Evolutionary conservation across 345 rosid species (phyloP), one percentile per base, ranked within the genome.

Genomic region (Noccaea bulbosa): DNA sequence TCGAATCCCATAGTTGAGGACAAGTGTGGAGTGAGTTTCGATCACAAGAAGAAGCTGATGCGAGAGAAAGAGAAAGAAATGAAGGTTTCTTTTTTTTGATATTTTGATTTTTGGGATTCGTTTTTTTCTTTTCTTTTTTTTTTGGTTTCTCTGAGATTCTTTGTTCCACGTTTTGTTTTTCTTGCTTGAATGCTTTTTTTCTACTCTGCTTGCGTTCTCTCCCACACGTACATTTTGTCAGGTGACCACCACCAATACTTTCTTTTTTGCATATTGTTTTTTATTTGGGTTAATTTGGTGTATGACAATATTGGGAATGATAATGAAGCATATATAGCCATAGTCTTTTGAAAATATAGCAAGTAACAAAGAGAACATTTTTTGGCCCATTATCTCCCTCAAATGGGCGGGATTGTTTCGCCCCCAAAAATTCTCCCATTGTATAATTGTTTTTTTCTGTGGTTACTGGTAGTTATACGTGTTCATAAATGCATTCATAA

Each of bases 191-290:
- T 65, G 52, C 62, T 39, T 46, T 72, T 20, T 64, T 37, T 15
- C 11, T 10, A 3, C 67, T 65, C 61, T 40, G 61, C 15, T 52
- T 65, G 55, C 68, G 48, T 60, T 66, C 72, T 65, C 77, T 66
- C 71, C 77, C 72, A 66, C 77, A 60, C 78, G 73, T 67, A 74
- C 37, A 51, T 15, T 22, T 43, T 67, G 77, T 50, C 54, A 44
- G 12, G 66, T 67, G 67, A 51, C 69, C 78, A 74, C 78, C 73
- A 2, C 20, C 20, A 20, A 20, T 20, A 35, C 33, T 12, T 48
- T 65, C 0, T 8, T n/a, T 59, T 39, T 45, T 40, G n/a, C 22
- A 20, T 37, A 22, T 51, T 68, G n/a, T n/a, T n/a, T 40, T 4
- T 11, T 51, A 27, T 20, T 32, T 53, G n/a, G n/a, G n/a, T n/a